These are phyloP conservation scores for Phytopythium cucurbitacearum DNA, from an alignment of 352 stramenopile genomes.

Conservation along the genomic window DNA sequence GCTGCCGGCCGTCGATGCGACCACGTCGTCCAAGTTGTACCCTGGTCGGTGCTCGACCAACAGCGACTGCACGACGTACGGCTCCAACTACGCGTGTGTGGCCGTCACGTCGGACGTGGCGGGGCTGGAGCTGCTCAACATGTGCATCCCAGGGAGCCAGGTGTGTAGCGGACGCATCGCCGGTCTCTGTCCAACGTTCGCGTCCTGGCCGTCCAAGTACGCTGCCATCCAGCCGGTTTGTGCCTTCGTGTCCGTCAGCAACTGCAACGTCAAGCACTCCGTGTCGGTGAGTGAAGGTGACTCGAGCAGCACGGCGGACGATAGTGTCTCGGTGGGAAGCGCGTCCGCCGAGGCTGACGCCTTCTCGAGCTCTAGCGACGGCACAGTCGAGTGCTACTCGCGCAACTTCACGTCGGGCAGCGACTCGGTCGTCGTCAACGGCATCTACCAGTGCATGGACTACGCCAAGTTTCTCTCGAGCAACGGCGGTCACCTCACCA, in stretches of 20 bases:
- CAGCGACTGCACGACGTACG: slow-evolving; percentile 52
- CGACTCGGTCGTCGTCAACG: slow-evolving; percentile 44
- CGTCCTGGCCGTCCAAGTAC: slow-evolving; percentile 65
- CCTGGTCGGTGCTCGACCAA: slow-evolving; percentile 47
- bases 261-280: slow-evolving; percentile 56
- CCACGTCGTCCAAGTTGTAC: slow-evolving; percentile 34
- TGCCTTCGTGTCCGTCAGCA: slow-evolving; percentile 51
- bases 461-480: slow-evolving; percentile 47
- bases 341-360: slow-evolving; percentile 13
- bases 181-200: slow-evolving; percentile 68
- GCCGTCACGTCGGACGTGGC: slow-evolving; percentile 57
- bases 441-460: slow-evolving; percentile 78
- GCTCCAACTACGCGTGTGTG: slow-evolving; percentile 58
- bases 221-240: slow-evolving; percentile 67
- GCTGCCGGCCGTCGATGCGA: slow-evolving; percentile 9
- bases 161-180: slow-evolving; percentile 62
- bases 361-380: slow-evolving; percentile 11
- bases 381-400: slow-evolving; percentile 64
- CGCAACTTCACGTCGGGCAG: slow-evolving; percentile 54
- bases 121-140: slow-evolving; percentile 53
- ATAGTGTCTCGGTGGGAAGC: slow-evolving; percentile 17
- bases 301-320: slow-evolving; percentile 6
- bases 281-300: slow-evolving; percentile 25
- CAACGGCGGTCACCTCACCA: slow-evolving; percentile 59
- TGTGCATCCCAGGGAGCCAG: slow-evolving; percentile 51